Conservation (phyloP, 805 yeast genomes). For the Nematodospora valgi region DNA sequence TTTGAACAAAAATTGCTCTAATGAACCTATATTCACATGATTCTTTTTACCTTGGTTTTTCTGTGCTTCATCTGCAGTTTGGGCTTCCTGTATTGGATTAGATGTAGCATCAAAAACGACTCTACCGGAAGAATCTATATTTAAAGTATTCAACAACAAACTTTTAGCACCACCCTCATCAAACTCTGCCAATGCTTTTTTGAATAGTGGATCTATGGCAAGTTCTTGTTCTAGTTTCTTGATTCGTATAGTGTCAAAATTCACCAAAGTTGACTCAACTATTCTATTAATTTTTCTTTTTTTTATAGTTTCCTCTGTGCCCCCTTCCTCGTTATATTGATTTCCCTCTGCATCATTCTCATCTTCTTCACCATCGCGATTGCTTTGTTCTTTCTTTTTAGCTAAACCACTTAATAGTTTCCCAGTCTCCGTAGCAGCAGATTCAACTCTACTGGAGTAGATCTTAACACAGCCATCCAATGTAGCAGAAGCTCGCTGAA, state of each 20-base stretch:
- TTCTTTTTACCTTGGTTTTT: conserved; percentile 11
- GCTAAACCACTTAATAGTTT: conserved; percentile 75
- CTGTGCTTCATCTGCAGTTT: conserved; percentile 15
- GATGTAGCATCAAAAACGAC: conserved; percentile 65
- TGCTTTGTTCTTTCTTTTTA: conserved; percentile 22
- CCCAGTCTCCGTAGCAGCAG: conserved; percentile 89
- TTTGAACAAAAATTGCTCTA: conserved; percentile 20
- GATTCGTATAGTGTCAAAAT: conserved; percentile 48
- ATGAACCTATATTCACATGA: conserved; percentile 16
- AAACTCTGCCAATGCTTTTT: conserved; percentile 70
- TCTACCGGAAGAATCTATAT: conserved; percentile 49
- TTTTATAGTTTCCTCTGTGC: conserved; percentile 16
- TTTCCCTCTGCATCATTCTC: conserved; percentile 20
- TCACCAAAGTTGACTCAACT: conserved; percentile 47
- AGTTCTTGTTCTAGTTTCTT: conserved; percentile 62
- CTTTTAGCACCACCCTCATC: conserved; percentile 84
- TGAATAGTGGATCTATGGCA: conserved; percentile 70
- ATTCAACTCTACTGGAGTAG: conserved; percentile 85
- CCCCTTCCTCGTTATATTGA: conserved; percentile 16
- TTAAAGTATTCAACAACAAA: conserved; percentile 58
- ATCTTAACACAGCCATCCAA: conserved; percentile 94
- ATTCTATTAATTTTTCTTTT: conserved; percentile 29
- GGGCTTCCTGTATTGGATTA: conserved; percentile 15
- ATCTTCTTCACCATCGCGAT: conserved; percentile 23
- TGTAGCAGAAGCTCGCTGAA: conserved; percentile 88